phyloP scores from a whole-genome alignment of 2,329 filamentous ascomycete genomes.

The Epichloe festucae region DNA sequence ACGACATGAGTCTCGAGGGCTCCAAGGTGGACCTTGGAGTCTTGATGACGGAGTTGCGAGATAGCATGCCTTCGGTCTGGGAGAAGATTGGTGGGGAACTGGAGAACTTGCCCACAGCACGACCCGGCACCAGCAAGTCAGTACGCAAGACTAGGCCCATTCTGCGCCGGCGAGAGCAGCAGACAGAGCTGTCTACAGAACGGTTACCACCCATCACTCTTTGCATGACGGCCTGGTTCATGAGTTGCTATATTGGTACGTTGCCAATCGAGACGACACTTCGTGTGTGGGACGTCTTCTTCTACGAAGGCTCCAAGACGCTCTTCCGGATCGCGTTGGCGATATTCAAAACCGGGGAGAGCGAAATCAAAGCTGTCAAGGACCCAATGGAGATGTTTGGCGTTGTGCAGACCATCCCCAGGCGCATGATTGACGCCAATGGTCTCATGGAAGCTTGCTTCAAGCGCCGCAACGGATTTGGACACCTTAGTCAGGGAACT shows the following conservation, averaged over 20 bases:
- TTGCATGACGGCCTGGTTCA: conserved; percentile 93
- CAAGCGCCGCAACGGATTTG: conserved; percentile 65
- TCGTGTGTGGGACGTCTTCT: conserved; percentile 89
- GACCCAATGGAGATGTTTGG: conserved; percentile 96
- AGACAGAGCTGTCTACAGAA: conserved; percentile 27
- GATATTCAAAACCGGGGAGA: conserved; percentile 80
- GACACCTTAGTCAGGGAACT: conserved; percentile 65
- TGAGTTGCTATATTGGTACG: conserved; percentile 91
- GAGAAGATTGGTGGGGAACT: conserved; percentile 74
- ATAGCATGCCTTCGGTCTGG: conserved; percentile 74
- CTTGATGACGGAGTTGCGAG: conserved; percentile 74
- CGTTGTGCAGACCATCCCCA: conserved; percentile 76
- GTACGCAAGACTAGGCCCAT: conserved; percentile 25
- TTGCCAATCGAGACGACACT: conserved; percentile 84
- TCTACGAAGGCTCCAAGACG: conserved; percentile 89
- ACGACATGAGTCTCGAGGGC: conserved; percentile 79
- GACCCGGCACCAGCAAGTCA: conserved; percentile 22
- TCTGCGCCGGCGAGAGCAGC: conserved; percentile 25
- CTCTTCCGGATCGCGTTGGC: conserved; percentile 84
- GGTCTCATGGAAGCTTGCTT: conserved; percentile 72
- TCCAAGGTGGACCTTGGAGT: conserved; percentile 91
- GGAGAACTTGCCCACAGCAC: conserved; percentile 34
- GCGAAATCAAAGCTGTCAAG: conserved; percentile 61
- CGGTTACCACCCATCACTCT: conserved; percentile 80
- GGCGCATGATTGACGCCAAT: conserved; percentile 72